Evolutionary conservation across 352 stramenopile genomes (phyloP).

Genomic region (Phytophthora brassicae): DNA sequence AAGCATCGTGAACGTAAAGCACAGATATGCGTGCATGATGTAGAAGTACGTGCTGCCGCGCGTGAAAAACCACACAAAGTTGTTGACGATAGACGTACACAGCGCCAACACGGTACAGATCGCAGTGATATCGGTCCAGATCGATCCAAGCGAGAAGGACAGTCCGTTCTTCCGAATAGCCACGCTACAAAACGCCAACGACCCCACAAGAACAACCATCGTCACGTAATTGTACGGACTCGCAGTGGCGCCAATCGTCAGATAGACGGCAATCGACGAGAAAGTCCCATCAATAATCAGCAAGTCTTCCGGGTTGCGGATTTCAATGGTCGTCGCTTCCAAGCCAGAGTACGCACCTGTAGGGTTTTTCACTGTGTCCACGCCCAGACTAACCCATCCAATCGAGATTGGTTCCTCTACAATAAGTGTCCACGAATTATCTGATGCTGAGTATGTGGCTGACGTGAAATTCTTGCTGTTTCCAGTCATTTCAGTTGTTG

Average conservation of each 20-base stretch:
- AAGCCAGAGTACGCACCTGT: conserved; percentile 68
- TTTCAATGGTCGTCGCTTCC: conserved; percentile 59
- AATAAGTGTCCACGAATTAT: conserved; percentile 62
- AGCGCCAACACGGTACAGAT: conserved; percentile 82
- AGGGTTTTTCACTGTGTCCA: conserved; percentile 77
- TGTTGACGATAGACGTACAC: conserved; percentile 79
- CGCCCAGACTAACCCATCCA: conserved; percentile 67
- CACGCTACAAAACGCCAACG: conserved; percentile 78
- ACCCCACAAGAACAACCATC: conserved; percentile 82
- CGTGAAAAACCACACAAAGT: conserved; percentile 76
- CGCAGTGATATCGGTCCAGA: conserved; percentile 86
- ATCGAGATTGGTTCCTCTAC: conserved; percentile 56
- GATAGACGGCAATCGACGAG: conserved; percentile 75
- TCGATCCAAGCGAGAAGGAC: conserved; percentile 80
- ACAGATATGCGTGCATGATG: conserved; percentile 74
- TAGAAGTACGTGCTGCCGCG: conserved; percentile 81
- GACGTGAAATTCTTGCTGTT: conserved; percentile 36
- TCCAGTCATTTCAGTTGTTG: background rate
- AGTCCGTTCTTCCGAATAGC: conserved; percentile 84
- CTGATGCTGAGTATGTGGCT: conserved; percentile 22
- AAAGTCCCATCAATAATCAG: conserved; percentile 63
- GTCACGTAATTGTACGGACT: conserved; percentile 90
- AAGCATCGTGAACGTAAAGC: conserved; percentile 90
- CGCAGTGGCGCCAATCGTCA: conserved; percentile 53
- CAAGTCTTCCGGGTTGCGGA: conserved; percentile 50